Base-by-base conservation (phyloP, 371 early-diverging fungal genomes). In the Umbelopsis sp. region DNA sequence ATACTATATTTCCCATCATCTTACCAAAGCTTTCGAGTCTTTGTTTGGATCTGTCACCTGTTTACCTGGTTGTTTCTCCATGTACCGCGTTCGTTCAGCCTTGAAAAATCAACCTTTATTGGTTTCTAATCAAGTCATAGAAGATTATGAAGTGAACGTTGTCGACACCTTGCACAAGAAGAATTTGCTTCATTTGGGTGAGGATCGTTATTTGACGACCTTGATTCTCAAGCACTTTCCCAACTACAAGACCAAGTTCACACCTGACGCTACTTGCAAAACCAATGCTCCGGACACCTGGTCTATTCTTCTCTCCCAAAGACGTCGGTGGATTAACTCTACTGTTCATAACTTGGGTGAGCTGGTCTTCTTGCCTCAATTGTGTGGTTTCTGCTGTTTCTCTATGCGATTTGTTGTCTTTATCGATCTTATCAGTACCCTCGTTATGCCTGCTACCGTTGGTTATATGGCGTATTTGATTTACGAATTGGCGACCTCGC, bases 151-250 rank as follows among this genome's bases (percentile, higher is more conserved):
- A 9, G 93, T 94, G 65, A 96, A 94, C 81, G 85, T 91, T 35
- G 99, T 99, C 41, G 94, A 96, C 69, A 99, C 99, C 0, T 88
- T 99, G 22, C 99, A 99, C 85, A 89, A 90, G 85, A 99, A 93
- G 84, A 98, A 92, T 81, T 77, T 93, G 76, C 87, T 92, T 71
- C 87, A 85, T 25, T 76, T 95, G 50, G 95, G 95, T 65, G 95
- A 95, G 78, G 95, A 95, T 76, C 92, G 95, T 29, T 98, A 96
- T 74, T 78, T 98, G 76, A 99, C 99, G 1, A 99, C 99, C 1
- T 86, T 99, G 38, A 93, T 99, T 78, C 87, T 99, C 70, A 99
- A 99, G 82, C 94, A 98, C 76, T 99, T 99, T 84, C 98, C 99
- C 5, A 91, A 90, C 74, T 89, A 91, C 86, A 98, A 98, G 80